Conservation (phyloP, 257 asterid species). For the Solanum pimpinellifolium region DNA sequence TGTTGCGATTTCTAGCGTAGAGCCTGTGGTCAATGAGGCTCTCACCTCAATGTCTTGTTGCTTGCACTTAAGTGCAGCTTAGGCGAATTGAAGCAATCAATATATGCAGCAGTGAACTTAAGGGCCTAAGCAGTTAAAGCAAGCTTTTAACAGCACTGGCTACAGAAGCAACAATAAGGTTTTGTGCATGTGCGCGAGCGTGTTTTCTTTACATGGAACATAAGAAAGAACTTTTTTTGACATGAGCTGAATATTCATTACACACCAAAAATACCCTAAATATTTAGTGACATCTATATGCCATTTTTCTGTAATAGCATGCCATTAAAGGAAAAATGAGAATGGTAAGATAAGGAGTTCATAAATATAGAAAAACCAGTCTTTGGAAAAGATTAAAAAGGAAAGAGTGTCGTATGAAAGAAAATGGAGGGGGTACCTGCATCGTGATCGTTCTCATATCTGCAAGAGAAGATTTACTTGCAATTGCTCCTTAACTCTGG, state of each 20-base stretch:
- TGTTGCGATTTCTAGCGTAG: not conserved
- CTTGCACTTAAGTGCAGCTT: not conserved
- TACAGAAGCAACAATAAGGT: not conserved
- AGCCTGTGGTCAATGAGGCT: not conserved
- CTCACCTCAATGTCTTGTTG: not conserved
- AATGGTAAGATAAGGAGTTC: not conserved
- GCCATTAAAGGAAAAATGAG: not conserved
- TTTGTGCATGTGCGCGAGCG: not conserved
- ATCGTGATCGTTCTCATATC: not conserved
- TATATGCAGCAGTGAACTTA: not conserved
- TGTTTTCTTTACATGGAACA: not conserved
- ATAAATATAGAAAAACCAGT: not conserved
- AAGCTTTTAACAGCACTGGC: not conserved
- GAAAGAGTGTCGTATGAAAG: not conserved
- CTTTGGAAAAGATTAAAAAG: not conserved
- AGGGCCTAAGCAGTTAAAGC: not conserved
- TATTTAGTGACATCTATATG: not conserved
- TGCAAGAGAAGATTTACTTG: not conserved
- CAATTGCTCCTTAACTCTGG: not conserved
- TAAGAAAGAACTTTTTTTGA: not conserved
- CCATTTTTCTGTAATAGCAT: not conserved
- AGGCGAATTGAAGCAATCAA: not conserved
- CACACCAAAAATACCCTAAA: not conserved
- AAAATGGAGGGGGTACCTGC: not conserved
- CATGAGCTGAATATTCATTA: not conserved